These are phyloP conservation scores for Phascolomyces articulosus DNA, from an alignment of 371 early-diverging fungal species.

Conservation along the genomic window DNA sequence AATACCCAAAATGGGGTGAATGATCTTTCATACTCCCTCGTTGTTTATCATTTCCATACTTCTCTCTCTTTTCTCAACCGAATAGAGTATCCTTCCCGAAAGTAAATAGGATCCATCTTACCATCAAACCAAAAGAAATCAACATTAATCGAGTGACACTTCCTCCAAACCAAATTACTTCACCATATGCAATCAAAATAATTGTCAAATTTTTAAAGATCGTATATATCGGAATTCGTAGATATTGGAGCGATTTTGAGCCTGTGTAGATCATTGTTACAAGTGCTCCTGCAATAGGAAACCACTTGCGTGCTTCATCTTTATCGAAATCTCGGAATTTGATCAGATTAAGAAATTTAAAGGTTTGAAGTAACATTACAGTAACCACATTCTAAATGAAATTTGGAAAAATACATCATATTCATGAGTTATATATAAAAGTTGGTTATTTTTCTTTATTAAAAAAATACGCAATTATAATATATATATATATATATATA, in stretches of 20 bases:
- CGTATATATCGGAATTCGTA: slow-evolving; percentile 96
- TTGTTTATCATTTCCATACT: background rate
- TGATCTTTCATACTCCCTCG: no score
- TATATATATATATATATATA: no score
- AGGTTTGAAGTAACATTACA: slow-evolving; percentile 39
- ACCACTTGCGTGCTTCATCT: slow-evolving; percentile 82
- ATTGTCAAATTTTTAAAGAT: slow-evolving; percentile 99
- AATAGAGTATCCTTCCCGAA: background rate
- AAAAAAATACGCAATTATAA: no score
- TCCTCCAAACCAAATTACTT: slow-evolving; percentile 84
- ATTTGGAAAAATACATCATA: background rate
- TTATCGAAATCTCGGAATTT: slow-evolving; percentile 70
- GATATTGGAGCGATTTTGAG: slow-evolving; percentile 88
- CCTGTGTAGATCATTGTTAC: slow-evolving; percentile 99
- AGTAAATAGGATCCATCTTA: slow-evolving; percentile 15
- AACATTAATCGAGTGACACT: slow-evolving; percentile 81
- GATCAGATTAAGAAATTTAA: slow-evolving; percentile 69
- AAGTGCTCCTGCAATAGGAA: slow-evolving; percentile 84
- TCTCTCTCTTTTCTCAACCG: background rate
- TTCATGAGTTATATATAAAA: no score
- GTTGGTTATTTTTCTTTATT: no score
- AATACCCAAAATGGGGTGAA: no score
- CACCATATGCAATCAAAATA: slow-evolving; percentile 96
- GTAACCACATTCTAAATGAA: slow-evolving; percentile 41
- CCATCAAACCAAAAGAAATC: slow-evolving; percentile 90